Conservation (phyloP, 2,329 filamentous ascomycete species). For the Fusarium nisikadoi region DNA sequence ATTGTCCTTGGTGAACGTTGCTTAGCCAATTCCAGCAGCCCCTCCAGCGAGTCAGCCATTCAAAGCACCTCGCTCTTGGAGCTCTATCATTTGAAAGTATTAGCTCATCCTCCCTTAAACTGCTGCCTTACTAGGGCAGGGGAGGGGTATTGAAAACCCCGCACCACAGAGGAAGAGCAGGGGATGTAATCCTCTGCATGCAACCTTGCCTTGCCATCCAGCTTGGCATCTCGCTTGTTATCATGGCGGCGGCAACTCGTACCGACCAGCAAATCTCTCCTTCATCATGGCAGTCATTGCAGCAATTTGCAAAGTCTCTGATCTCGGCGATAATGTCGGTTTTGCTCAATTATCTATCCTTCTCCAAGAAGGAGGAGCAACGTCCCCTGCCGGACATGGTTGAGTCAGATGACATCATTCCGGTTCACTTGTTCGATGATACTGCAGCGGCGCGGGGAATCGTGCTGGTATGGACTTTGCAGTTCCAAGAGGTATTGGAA, state of each 20-base stretch:
- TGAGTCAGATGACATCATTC: constrained; percentile 22
- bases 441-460: constrained; percentile 10
- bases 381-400: neutral
- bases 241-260: neutral
- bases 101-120: neutral
- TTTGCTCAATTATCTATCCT: constrained; percentile 8
- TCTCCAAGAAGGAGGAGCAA: neutral
- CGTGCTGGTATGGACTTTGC: constrained; percentile 24
- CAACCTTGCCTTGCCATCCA: neutral
- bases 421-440: constrained; percentile 24
- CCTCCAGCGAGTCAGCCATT: neutral
- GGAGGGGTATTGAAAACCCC: neutral
- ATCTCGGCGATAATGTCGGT: neutral
- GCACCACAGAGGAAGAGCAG: neutral
- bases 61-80: fast-evolving
- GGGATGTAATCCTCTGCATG: neutral
- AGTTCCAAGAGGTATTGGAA: constrained; percentile 13
- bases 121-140: neutral
- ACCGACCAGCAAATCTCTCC: neutral
- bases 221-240: neutral
- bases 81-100: neutral
- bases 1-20: no score
- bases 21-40: neutral
- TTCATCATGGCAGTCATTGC: neutral
- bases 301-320: neutral